Evolutionary conservation across 2,329 filamentous ascomycete genomes (phyloP), one percentile per base, ranked within the genome.

Genomic region (Sporothrix variecibatus): DNA sequence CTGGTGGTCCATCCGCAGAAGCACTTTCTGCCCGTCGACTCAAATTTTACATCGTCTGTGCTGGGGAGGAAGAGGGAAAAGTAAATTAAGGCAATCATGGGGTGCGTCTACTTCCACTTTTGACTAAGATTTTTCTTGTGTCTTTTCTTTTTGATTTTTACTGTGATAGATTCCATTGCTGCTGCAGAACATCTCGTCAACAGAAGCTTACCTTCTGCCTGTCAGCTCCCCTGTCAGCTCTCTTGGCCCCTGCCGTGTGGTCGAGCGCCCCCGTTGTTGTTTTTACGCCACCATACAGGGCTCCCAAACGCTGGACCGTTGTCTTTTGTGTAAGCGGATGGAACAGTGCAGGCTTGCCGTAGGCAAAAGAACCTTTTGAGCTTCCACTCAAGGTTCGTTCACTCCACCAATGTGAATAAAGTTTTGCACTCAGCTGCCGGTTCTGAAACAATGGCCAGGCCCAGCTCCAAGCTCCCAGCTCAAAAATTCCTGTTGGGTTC

Each of bases 291-390:
- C 51, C 51, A n/a, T 34, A 58, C 68, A 71, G 68, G 68, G 68
- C 34, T 60, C 68, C 51, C 34, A 71, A 71, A 71, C 68, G 31
- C 34, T 71, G 34, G 68, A 43, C 51, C 67, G 28, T 6, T 26
- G 17, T 38, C 38, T 40, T 31, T 58, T 43, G 65, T 71, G 68
- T 60, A 71, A 71, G 68, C 68, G 68, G 68, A 71, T 71, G 68
- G 28, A 60, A 71, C 68, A 9, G 58, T 40, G 17, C 58, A 62
- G 15, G 17, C 58, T n/a, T 3, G 43, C 34, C 34, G 34, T 34
- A 34, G 34, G 34, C 46, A 51, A 17, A 8, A 17, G 5, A 53
- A n/a, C 1, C 49, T 53, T 23, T 26, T 23, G n/a, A 11, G 23
- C 8, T 64, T 34, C 58, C 60, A 40, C 34, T 26, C 4, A 38